Base-by-base conservation (phyloP, 73 alveolate genomes). In the Effrenium voratum region DNA sequence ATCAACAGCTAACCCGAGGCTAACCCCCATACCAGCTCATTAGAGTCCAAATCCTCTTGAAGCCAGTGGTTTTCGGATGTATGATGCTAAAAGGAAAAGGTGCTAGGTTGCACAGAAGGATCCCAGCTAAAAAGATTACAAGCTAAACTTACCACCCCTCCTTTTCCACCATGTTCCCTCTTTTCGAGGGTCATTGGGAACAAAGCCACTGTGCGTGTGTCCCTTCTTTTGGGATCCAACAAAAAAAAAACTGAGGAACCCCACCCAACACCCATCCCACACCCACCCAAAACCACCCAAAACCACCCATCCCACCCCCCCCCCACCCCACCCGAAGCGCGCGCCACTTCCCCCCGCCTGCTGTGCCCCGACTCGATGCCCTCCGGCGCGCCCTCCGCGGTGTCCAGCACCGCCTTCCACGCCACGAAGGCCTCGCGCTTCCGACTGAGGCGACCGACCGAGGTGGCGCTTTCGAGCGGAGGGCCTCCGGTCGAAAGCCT, bases 301-400 rank as follows among this genome's bases (percentile, higher is more conserved):
- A 8, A 52, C 63, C 63, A 19, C 63, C 8, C 8, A 8, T 19
- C 63, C 63, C 8, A 52, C 63, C 63, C 63, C 19, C 19, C 63
- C 63, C 63, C 19, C 63, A 19, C 8, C 63, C 63, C 63, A 8
- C 79, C 10, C 40, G 79, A 66, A 16, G 15, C 79, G 41, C 19
- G 8, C 63, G 63, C 63, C 63, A 8, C 44, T 66, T 28, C 79
- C 41, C n/a, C 79, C 57, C 5, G 91, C 91, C 91, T 80, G 91
- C 91, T 45, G 70, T 80, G 91, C 32, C 91, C 91, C 46, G n/a
- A n/a, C n/a, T n/a, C n/a, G n/a, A n/a, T n/a, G n/a, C 70, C 28
- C 44, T 72, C 46, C 12, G 38, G 8, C 36, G 28, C 73, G 2
- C 75, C 75, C 32, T 82, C 92, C 5, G 92, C 92, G 19, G 92